Evolutionary conservation across 805 yeast genomes (phyloP), one percentile per base, ranked within the genome.

Genomic region (Lipomyces orientalis): DNA sequence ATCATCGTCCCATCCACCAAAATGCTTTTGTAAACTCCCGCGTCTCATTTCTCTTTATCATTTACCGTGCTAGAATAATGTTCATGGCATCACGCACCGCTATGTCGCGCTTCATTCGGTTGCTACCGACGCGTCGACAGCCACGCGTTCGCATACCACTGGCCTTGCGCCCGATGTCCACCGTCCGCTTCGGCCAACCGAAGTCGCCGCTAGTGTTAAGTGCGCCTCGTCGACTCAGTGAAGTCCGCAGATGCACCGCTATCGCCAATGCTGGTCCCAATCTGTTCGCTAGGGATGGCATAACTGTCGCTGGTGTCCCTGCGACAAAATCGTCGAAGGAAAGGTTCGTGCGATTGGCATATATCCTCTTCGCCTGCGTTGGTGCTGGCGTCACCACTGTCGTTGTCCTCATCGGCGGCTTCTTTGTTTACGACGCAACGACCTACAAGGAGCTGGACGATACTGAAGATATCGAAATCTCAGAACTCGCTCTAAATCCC

Each of bases 381-480:
- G 87, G 87, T 55, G 69, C 81, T 16, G 77, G 85, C 9, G 80
- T 83, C 22, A 78, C 84, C 0, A 78, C 86, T 1, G 71, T 85
- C 35, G 76, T 79, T 4, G 69, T 79, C 2, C 75, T 84, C 0
- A 59, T 88, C 19, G 77, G 79, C 3, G 85, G 81, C 0, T 86
- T 88, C 78, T 87, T 88, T 77, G 73, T 87, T 60, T 88, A 88
- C 72, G 92, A 88, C 78, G 81, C 87, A 33, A 86, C 89, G 14
- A 88, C 92, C n/a, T 88, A 88, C 74, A 64, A 69, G 51, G 66
- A 74, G 62, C 64, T 78, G 31, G 81, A 83, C 39, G 68, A 78
- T 35, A 79, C 81, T 51, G 83, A 80, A 8, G 80, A 81, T 58
- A 79, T 88, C 59, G 78, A 79, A 19, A 86, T 88, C 16, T 85